Evolutionary conservation across 345 rosid species (phyloP).

Genomic region (Populus ilicifolia): DNA sequence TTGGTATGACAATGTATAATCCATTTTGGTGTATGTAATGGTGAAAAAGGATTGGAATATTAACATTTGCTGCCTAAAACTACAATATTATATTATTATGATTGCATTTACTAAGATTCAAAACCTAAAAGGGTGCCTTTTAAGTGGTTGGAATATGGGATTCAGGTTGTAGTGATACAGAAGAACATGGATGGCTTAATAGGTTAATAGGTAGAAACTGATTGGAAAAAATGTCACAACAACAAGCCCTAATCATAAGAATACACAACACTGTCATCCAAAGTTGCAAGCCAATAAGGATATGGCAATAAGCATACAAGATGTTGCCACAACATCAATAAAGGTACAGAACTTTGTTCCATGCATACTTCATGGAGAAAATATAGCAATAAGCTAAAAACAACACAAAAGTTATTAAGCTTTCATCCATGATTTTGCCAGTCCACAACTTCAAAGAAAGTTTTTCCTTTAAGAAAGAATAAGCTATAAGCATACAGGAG

Average conservation of each 20-base stretch:
- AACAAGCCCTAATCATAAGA: neutral
- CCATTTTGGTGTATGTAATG: neutral
- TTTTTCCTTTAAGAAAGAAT: neutral
- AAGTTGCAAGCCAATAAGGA: neutral
- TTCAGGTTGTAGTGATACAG: neutral
- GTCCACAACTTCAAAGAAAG: neutral
- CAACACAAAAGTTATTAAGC: neutral
- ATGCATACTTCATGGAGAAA: neutral
- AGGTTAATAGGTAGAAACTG: neutral
- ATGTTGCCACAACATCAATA: neutral
- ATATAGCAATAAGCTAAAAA: neutral
- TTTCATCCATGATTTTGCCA: neutral
- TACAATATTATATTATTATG: neutral
- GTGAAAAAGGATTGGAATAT: neutral
- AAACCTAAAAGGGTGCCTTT: neutral
- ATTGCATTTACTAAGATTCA: neutral
- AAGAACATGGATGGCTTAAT: neutral
- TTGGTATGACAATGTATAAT: neutral
- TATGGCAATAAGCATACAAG: neutral
- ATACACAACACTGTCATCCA: neutral
- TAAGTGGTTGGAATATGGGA: neutral
- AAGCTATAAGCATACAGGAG: neutral
- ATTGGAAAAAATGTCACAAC: neutral
- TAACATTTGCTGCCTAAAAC: neutral
- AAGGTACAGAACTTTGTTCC: neutral